A percentile compares a stretch with the other conserved stretches of the same genome.
phyloP scores from a whole-genome alignment of 2,329 filamentous ascomycete genomes.

The Trichoderma semiorbis region DNA sequence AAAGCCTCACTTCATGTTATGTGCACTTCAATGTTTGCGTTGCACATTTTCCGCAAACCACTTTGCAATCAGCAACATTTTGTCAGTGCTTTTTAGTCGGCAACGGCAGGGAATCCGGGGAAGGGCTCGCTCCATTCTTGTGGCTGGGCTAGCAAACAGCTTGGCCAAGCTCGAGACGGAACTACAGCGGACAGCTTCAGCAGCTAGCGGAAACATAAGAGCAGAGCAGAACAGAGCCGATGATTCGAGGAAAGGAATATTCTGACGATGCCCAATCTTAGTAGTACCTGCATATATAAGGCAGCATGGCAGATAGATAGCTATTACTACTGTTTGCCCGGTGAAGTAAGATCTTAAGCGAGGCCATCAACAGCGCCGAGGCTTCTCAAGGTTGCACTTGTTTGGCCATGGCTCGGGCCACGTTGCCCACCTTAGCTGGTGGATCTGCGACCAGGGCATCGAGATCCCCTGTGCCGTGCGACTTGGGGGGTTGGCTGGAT shows the following conservation, averaged over 20 bases:
- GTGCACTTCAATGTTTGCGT: not conserved
- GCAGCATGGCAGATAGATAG: not conserved
- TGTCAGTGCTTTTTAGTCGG: not conserved
- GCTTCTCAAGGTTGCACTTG: conserved; percentile 3
- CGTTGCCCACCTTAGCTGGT: conserved; percentile 13
- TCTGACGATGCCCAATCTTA: not conserved
- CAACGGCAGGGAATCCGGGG: not conserved
- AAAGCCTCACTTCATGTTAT: not conserved
- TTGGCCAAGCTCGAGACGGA: not conserved
- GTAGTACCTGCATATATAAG: not conserved
- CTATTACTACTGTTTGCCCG: not conserved
- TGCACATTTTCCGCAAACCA: not conserved
- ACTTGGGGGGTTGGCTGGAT: not conserved
- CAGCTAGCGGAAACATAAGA: not conserved
- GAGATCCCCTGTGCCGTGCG: not conserved
- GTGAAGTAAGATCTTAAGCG: conserved; percentile 4
- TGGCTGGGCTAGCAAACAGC: conserved; percentile 12
- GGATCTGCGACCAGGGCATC: conserved; percentile 1
- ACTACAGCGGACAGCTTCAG: not conserved
- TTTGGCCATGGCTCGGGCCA: conserved; percentile 9
- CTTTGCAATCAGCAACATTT: not conserved
- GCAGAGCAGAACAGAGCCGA: not conserved
- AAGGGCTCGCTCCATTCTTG: not conserved
- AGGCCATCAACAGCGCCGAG: not conserved
- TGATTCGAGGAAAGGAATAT: not conserved